Evolutionary conservation across 1,284 basidiomycete species (phyloP), one percentile per base, ranked within the genome.

Genomic region (Fomitopsis schrenkii): DNA sequence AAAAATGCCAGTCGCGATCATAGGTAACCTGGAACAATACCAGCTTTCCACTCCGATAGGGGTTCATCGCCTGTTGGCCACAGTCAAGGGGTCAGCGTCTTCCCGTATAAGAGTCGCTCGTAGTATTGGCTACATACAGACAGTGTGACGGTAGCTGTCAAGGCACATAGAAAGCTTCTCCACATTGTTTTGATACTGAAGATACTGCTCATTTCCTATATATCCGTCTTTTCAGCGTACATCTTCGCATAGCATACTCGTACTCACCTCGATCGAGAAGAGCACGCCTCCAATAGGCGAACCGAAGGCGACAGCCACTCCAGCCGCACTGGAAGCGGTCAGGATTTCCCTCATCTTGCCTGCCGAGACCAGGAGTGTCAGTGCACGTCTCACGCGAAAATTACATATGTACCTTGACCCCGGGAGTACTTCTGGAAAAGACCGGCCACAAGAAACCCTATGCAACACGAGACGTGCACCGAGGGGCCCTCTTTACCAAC

Each of bases 401-500:
- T 41, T 6, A n/a, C 26, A 10, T 22, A 60, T 28, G 35, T 64
- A 94, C 94, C 85, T 80, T 98, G 90, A 76, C 94, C 98, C 33
- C 88, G 84, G 61, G 90, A 87, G 75, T 97, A 97, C 56, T 86
- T 85, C 35, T 80, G 80, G 70, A 98, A 98, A 67, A 90, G 75
- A 54, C 90, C 83, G 1, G 93, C 95, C 15, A 99, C 88, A 36
- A 97, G 82, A 64, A 87, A 90, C 1, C 97, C 97, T 61, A 98
- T 89, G 69, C 94, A 94, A 71, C 94, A 97, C 1, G 97, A 97
- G 48, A 98, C 91, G 71, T 99, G 97, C 0, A 99, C 97, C 0
- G 95, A 97, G 0, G 97, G 97, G 0, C 97, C 97, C 77, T 99
- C 97, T 75, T 99, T 99, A 14, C 97, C 97, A 30, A 99, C 95